These are phyloP conservation scores for Terana coerulea DNA, from an alignment of 768 basidiomycete species.

Conservation along the genomic window DNA sequence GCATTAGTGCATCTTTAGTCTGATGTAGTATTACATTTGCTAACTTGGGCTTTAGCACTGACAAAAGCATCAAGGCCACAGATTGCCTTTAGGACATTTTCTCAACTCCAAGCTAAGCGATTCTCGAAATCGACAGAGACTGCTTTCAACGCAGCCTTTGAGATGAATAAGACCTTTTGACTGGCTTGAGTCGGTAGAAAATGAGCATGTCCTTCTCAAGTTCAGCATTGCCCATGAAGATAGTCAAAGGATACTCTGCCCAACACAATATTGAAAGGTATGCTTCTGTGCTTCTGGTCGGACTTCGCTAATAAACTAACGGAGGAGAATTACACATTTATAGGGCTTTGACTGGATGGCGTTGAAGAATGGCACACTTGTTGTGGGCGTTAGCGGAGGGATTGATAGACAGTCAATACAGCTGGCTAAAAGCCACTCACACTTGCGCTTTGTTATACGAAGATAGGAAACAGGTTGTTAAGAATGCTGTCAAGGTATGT, in stretches of 20 bases:
- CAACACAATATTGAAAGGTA: constrained; percentile 7
- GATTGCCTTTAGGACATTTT: constrained; percentile 17
- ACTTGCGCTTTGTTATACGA: constrained; percentile 28
- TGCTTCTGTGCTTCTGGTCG: not conserved
- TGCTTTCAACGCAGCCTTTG: constrained; percentile 15
- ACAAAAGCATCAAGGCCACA: constrained; percentile 10
- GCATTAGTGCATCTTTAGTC: constrained; percentile 16
- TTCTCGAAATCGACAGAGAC: constrained; percentile 14
- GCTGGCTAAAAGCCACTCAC: constrained; percentile 17
- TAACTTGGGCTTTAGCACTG: constrained; percentile 19
- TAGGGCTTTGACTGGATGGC: constrained; percentile 24
- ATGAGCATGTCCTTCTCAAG: constrained; percentile 4
- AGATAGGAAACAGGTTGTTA: constrained; percentile 25
- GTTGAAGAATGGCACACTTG: constrained; percentile 16
- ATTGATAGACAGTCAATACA: constrained; percentile 22
- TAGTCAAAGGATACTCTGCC: not conserved
- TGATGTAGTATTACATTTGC: constrained; percentile 6
- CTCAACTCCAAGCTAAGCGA: constrained; percentile 17
- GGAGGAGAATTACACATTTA: too few relatives aligned
- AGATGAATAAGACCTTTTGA: not conserved
- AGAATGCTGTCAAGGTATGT: constrained; percentile 3
- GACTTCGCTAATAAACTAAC: not conserved
- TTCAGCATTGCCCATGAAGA: not conserved
- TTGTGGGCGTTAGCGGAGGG: constrained; percentile 35
- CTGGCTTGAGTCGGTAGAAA: constrained; percentile 12